Evolutionary conservation across 192 early-diverging fungal species (phyloP), one percentile per base, ranked within the genome.

Genomic region (Rhizophagus clarus): DNA sequence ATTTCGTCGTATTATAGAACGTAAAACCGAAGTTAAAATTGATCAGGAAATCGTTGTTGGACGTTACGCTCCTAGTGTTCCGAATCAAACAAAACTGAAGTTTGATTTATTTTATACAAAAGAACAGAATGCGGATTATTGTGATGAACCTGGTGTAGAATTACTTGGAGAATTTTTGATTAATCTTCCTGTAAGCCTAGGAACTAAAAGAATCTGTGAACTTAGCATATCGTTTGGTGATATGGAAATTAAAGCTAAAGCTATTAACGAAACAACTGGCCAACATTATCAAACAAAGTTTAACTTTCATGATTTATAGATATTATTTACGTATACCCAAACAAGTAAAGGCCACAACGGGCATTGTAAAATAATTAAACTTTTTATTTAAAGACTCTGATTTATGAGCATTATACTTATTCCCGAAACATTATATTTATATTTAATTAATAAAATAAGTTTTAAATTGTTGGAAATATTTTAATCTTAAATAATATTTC

Each of bases 181-280:
- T 37, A 22, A 37, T 12, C 34, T 72, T 24, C 70, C 70, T 3
- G 37, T 12, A 0, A 0, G 47, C 4, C 26, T 72, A 34, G 70
- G 70, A n/a, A 72, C 11, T 12, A 37, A 42, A 0, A 34, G 70
- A 37, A n/a, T n/a, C 0, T n/a, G n/a, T 42, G 12, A 4, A 12
- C 42, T 72, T 20, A 37, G 11, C 28, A 11, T 72, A 24, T 5
- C 4, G 26, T 47, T 72, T 72, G 70, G 31, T 3, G 70, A 14
- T 7, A 72, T 72, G 37, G 70, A 72, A 72, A 45, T 72, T 24
- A 72, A 20, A n/a, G 70, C 70, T 32, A 72, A 3, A 2, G 40
- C 70, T 11, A 11, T 45, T 24, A 72, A 72, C 24, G 0, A 32
- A 3, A 72, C 22, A 31, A 72, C 20, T 11, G 28, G 31, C 5